Base-by-base conservation (phyloP, 176 grass and related monocot species). In the Dactylis glomerata region DNA sequence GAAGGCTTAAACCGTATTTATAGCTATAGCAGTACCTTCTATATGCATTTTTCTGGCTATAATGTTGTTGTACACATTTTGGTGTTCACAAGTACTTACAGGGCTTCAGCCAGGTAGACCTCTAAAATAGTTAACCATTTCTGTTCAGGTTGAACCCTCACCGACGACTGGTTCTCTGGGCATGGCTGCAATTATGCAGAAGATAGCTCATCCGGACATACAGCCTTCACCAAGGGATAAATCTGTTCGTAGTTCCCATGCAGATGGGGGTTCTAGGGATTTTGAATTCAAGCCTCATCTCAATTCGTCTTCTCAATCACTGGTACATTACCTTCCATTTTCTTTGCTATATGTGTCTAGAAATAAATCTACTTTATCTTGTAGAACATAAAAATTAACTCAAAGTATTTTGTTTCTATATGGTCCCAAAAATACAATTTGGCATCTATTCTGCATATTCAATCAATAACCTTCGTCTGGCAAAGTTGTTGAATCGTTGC, bases 111-210 rank as follows among this genome's bases (percentile, higher is more conserved):
- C 47, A 68, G 73, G 56, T 30, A 28, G 13, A 71, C 56, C 80
- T 46, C 11, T 49, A 31, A 41, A 58, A 40, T 84, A 59, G 40
- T 79, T 80, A 26, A 69, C 46, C n/a, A 42, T 88, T 88, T 51
- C 33, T 85, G 44, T 92, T 81, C 86, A 99, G 97, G 93, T 91
- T 87, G 97, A 99, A 72, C 97, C 93, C n/a, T 99, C 97, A 69
- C 97, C 97, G 10, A 99, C 97, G 26, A 99, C 97, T 84, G 97
- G 97, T 84, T 92, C 93, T 64, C 81, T 98, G 58, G 89, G 82
- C 83, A 95, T 94, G 93, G 41, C 88, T 59, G 91, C 89, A 28
- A 86, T 96, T 38, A 89, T 92, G 57, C 76, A 82, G 78, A 99
- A 92, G 91, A 92, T 76, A 5, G 74, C 86, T 65, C 63, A 69